Evolutionary conservation across 208 protist genomes (phyloP).

Genomic region (Trypanosoma conorhini): DNA sequence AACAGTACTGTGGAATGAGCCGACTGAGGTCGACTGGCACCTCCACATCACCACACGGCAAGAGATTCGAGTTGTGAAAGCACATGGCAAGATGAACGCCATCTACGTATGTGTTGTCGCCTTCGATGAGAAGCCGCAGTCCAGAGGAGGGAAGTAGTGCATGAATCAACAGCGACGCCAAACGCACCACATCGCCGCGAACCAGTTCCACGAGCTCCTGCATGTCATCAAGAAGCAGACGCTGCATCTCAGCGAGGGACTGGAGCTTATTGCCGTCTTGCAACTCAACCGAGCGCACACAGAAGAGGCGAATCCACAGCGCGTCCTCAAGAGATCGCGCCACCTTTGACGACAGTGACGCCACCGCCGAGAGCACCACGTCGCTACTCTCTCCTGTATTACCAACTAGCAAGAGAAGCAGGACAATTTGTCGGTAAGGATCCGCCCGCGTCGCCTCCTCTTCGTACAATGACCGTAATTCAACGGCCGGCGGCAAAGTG

Average conservation of each 20-base stretch:
- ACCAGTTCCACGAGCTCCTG: conserved; percentile 55
- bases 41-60: conserved; percentile 50
- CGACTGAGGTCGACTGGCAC: conserved; percentile 60
- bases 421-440: conserved; percentile 66
- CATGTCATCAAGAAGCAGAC: conserved; percentile 68
- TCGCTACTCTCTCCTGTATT: conserved; percentile 50
- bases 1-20: conserved; percentile 57
- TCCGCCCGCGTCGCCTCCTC: conserved; percentile 54
- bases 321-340: conserved; percentile 66
- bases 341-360: conserved; percentile 43
- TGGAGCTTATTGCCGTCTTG: conserved; percentile 41
- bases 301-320: conserved; percentile 43
- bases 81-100: conserved; percentile 78
- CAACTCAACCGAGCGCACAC: conserved; percentile 21
- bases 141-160: conserved; percentile 68
- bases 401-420: conserved; percentile 76
- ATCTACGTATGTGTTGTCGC: conserved; percentile 61
- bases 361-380: conserved; percentile 53
- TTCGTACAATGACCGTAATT: conserved; percentile 61
- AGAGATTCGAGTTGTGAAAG: conserved; percentile 55
- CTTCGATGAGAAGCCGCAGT: conserved; percentile 68
- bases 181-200: conserved; percentile 56
- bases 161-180: conserved; percentile 73
- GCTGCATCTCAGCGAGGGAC: conserved; percentile 59
- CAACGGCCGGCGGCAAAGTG: conserved; percentile 31